Base-by-base conservation (phyloP, 73 alveolate genomes). In the Breviolum minutum region DNA sequence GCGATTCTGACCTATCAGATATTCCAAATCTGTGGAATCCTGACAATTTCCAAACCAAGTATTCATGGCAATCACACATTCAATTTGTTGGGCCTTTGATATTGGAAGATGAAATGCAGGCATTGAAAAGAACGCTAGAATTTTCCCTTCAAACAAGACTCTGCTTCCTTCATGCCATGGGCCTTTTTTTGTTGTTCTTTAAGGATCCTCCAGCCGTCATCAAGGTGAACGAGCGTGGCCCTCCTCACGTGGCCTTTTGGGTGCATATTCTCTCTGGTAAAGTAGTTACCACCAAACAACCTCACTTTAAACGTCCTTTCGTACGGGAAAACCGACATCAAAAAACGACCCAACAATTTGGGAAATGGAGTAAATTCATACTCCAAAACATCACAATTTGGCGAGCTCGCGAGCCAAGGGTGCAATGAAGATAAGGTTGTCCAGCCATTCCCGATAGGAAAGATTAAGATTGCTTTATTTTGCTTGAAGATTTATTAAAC, bases 201-300 rank as follows among this genome's bases (percentile, higher is more conserved):
- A n/a, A 81, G 71, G 90, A 81, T 22, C 90, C 90, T 20, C 90
- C 90, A 54, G 40, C 27, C 20, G 90, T 81, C 48, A 54, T 81
- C 71, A 54, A 81, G 48, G 70, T 81, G 32, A 66, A 29, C n/a
- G 22, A 26, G 40, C 70, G 48, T 7, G 68, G 90, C 17, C 30
- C 87, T 11, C 62, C 90, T 30, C 29, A 54, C 17, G 90, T 54
- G 27, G 90, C 68, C 40, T 20, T 71, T 54, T 40, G 90, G 89
- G 13, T 13, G 48, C 70, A 13, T 20, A 66, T 66, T 66, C 74
- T 66, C 24, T n/a, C n/a, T n/a, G n/a, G n/a, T n/a, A n/a, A n/a
- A n/a, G n/a, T n/a, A n/a, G n/a, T n/a, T n/a, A n/a, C n/a, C n/a
- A n/a, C n/a, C n/a, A n/a, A n/a, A n/a, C n/a, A n/a, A n/a, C n/a